phyloP scores from a whole-genome alignment of 768 basidiomycete species.

The Amanita rubescens region DNA sequence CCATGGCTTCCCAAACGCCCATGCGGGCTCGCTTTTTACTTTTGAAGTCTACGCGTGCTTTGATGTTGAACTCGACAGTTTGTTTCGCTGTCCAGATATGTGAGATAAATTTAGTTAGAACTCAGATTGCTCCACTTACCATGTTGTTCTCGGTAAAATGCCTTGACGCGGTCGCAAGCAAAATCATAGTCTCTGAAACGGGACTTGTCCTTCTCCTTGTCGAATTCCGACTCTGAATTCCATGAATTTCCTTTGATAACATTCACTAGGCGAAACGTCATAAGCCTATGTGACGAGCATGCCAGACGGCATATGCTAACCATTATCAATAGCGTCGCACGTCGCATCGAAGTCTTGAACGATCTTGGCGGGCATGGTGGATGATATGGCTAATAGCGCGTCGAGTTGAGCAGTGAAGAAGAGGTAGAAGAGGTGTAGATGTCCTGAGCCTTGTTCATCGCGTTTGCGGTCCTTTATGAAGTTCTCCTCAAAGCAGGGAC shows the following conservation, averaged over 20 bases:
- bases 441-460: not conserved
- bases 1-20: slow-evolving; percentile 84
- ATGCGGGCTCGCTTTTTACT: slow-evolving; percentile 62
- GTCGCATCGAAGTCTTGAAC: slow-evolving; percentile 34
- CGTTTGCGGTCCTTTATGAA: not conserved
- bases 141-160: slow-evolving; percentile 74
- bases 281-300: not conserved
- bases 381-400: not conserved
- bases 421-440: not conserved
- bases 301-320: slow-evolving; percentile 16
- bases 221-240: slow-evolving; percentile 53
- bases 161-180: slow-evolving; percentile 72
- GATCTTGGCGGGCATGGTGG: slow-evolving; percentile 19
- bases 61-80: slow-evolving; percentile 79
- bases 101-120: not conserved
- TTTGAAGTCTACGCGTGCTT: slow-evolving; percentile 69
- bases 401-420: not conserved
- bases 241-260: slow-evolving; percentile 54
- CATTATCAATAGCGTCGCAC: slow-evolving; percentile 44
- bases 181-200: slow-evolving; percentile 66
- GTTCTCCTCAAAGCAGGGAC: not conserved
- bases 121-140: slow-evolving; percentile 28
- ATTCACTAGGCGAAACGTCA: slow-evolving; percentile 43
- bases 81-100: slow-evolving; percentile 57
- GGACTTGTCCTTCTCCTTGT: slow-evolving; percentile 56